Evolutionary conservation across 768 basidiomycete species (phyloP).

Genomic region (Leccinum arenicola): DNA sequence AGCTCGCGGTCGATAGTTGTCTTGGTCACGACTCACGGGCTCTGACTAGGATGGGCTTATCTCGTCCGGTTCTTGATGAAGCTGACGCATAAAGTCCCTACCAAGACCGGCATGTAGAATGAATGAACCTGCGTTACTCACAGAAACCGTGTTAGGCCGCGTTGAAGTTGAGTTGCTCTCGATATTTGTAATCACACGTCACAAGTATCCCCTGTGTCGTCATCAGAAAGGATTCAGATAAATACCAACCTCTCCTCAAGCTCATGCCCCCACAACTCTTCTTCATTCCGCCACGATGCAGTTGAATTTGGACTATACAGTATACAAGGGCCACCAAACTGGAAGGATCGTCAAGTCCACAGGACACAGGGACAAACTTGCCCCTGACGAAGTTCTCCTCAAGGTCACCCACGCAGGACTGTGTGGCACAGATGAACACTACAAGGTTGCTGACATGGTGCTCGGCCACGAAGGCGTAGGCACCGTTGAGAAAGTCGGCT

Average conservation of each 20-base stretch:
- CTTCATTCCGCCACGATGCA: constrained; percentile 9
- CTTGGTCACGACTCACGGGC: background rate
- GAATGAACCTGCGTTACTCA: background rate
- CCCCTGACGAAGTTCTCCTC: constrained; percentile 29
- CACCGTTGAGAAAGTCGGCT: constrained; percentile 32
- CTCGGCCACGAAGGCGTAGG: constrained; percentile 42
- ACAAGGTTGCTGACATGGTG: constrained; percentile 31
- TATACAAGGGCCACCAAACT: constrained; percentile 28
- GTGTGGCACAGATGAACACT: constrained; percentile 40
- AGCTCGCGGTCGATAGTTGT: background rate
- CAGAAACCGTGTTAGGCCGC: background rate
- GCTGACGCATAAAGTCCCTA: background rate
- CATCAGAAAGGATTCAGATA: constrained; percentile 3
- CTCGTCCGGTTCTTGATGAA: background rate
- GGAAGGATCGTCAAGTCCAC: constrained; percentile 20
- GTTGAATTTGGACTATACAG: constrained; percentile 25
- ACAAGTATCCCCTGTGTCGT: constrained; percentile 4
- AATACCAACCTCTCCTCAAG: background rate
- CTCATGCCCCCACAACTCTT: background rate
- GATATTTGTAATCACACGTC: background rate
- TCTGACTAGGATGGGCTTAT: background rate
- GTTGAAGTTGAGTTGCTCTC: too few relatives aligned
- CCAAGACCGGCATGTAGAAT: background rate
- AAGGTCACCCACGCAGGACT: constrained; percentile 35
- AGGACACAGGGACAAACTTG: constrained; percentile 17